Conservation (phyloP, 2,329 filamentous ascomycete genomes). For the Trichophyton schoenleinii region DNA sequence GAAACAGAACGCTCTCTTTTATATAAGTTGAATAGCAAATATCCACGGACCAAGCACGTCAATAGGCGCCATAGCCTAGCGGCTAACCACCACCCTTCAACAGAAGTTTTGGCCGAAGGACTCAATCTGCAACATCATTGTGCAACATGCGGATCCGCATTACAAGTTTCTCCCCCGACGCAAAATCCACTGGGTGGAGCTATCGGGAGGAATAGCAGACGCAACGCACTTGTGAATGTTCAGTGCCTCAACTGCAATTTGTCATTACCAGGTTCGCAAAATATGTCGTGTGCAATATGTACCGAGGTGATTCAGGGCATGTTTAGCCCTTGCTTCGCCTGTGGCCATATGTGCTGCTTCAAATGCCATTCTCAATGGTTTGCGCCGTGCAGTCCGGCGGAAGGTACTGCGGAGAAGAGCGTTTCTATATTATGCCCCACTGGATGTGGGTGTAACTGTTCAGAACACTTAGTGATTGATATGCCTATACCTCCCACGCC, state of each 20-base stretch:
- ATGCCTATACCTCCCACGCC: constrained; percentile 20
- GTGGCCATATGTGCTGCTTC: constrained; percentile 37
- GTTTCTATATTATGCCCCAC: constrained; percentile 29
- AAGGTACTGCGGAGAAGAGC: not conserved
- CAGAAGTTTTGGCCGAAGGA: constrained; percentile 15
- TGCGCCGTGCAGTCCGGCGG: constrained; percentile 10
- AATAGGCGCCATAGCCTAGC: not conserved
- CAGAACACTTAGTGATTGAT: constrained; percentile 25
- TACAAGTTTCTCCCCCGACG: constrained; percentile 26
- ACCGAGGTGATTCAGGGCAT: constrained; percentile 32
- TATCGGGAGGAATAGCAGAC: constrained; percentile 16
- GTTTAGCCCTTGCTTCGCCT: constrained; percentile 35
- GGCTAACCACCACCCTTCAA: not conserved
- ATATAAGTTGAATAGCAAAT: not conserved
- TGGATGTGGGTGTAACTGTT: constrained; percentile 38
- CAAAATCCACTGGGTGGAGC: constrained; percentile 11
- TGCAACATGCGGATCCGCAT: constrained; percentile 27
- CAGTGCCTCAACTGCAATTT: constrained; percentile 28
- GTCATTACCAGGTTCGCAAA: constrained; percentile 22
- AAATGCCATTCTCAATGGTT: constrained; percentile 35
- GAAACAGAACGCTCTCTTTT: not conserved
- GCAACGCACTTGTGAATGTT: constrained; percentile 11
- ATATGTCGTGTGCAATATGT: constrained; percentile 35
- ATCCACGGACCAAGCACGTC: not conserved
- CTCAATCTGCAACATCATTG: constrained; percentile 35